Conservation (phyloP, 1,284 basidiomycete genomes). For the Athelia sp. region DNA sequence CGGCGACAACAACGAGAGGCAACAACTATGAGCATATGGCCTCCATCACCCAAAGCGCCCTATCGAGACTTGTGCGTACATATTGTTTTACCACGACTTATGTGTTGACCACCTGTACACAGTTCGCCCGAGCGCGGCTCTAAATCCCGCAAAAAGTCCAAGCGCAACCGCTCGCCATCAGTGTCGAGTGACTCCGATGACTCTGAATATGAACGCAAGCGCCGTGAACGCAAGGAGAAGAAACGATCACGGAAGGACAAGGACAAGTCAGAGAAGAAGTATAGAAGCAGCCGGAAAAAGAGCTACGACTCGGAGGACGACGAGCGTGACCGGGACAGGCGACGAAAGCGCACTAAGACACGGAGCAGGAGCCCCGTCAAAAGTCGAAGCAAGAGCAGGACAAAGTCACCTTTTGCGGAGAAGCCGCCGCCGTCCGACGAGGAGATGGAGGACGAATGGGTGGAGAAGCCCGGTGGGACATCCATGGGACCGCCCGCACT, state of each 20-base stretch:
- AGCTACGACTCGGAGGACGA: conserved; percentile 37
- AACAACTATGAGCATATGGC: conserved; percentile 74
- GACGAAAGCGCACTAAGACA: conserved; percentile 10
- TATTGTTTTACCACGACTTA: not conserved
- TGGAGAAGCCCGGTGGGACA: conserved; percentile 52
- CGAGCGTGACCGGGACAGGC: conserved; percentile 25
- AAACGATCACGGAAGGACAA: conserved; percentile 51
- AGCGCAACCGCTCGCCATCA: conserved; percentile 46
- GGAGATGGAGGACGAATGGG: conserved; percentile 60
- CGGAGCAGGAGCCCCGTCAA: conserved; percentile 22
- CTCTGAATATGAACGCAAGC: conserved; percentile 58
- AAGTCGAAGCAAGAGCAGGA: conserved; percentile 27
- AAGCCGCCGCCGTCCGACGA: conserved; percentile 24
- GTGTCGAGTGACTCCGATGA: conserved; percentile 44
- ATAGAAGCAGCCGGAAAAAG: conserved; percentile 30
- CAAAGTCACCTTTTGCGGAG: conserved; percentile 21
- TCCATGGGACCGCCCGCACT: conserved; percentile 21
- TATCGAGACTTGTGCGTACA: conserved; percentile 50
- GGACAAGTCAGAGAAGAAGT: conserved; percentile 29
- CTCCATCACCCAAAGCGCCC: conserved; percentile 73
- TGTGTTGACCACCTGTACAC: not conserved
- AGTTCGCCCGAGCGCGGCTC: conserved; percentile 49
- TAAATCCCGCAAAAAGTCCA: conserved; percentile 58
- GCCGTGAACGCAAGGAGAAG: conserved; percentile 54
- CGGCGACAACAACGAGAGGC: conserved; percentile 71